phyloP scores from a whole-genome alignment of 306 rosid genomes.

The Canavalia ensiformis region DNA sequence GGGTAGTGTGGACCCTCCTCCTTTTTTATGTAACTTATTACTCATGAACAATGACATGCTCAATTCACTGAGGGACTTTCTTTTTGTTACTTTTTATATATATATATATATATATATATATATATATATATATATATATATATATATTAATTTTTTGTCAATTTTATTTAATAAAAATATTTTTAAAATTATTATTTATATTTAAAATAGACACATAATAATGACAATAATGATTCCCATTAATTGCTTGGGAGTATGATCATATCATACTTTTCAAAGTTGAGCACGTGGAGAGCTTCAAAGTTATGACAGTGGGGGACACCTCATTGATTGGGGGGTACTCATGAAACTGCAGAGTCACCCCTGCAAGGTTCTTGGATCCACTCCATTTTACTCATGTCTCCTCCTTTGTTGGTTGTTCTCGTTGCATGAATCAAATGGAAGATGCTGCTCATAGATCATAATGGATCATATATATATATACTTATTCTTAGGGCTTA shows the following conservation, averaged over 20 bases:
- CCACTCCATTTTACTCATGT: constrained; percentile 38
- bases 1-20: constrained; percentile 41
- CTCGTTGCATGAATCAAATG: constrained; percentile 35
- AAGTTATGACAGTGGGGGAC: constrained; percentile 51
- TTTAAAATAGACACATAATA: no score
- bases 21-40: constrained; percentile 45
- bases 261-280: constrained; percentile 47
- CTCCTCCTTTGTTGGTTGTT: constrained; percentile 25
- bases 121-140: no score
- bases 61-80: no score
- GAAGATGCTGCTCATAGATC: constrained; percentile 1
- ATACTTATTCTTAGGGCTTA: not conserved
- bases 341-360: constrained; percentile 21
- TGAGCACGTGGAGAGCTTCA: constrained; percentile 54
- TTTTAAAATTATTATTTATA: no score
- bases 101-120: no score
- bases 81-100: no score
- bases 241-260: constrained; percentile 30
- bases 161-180: no score
- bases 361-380: not conserved
- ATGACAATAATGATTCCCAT: not conserved
- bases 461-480: not conserved
- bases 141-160: no score
- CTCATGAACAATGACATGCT: constrained; percentile 28
- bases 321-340: constrained; percentile 40